Percentiles rank a stretch among this genome's conserved stretches.
phyloP scores from a whole-genome alignment of 73 alveolate species.

The Paraurostyla sp. region DNA sequence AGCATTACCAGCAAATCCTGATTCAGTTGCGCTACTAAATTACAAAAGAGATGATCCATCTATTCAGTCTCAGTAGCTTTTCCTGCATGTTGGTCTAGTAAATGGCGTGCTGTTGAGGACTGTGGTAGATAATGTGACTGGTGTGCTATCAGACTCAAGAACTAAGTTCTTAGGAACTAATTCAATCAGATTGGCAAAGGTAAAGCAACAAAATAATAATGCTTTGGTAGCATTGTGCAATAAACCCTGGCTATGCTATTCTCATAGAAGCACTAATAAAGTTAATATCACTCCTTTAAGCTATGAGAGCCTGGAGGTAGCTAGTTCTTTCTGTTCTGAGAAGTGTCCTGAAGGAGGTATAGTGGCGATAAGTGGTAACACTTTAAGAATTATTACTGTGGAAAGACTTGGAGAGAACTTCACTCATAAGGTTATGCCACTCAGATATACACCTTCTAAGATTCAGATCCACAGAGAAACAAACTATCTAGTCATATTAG shows the following conservation, averaged over 20 bases:
- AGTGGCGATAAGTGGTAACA: constrained; percentile 87
- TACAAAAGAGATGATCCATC: constrained; percentile 50
- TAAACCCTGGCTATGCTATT: constrained; percentile 95
- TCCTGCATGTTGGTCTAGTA: constrained; percentile 93
- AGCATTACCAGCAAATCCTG: constrained; percentile 92
- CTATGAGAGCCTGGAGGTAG: constrained; percentile 88
- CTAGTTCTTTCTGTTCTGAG: constrained; percentile 85
- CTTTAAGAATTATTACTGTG: constrained; percentile 85
- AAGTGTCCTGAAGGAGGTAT: constrained; percentile 83
- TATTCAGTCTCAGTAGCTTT: constrained; percentile 61
- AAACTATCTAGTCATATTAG: constrained; percentile 89
- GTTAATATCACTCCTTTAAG: constrained; percentile 84
- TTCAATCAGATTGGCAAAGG: constrained; percentile 83
- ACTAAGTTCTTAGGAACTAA: constrained; percentile 92
- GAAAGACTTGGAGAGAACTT: constrained; percentile 93
- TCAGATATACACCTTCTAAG: constrained; percentile 93
- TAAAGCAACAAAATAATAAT: constrained; percentile 71
- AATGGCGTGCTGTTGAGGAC: constrained; percentile 98
- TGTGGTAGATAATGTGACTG: constrained; percentile 96
- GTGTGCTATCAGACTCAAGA: constrained; percentile 96
- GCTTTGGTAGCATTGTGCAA: constrained; percentile 95
- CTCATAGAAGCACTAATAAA: constrained; percentile 80
- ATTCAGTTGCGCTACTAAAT: constrained; percentile 91
- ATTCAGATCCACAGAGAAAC: constrained; percentile 89
- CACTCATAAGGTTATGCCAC: constrained; percentile 82